Evolutionary conservation across 208 protist species (phyloP), one percentile per base, ranked within the genome.

Genomic region (Acanthamoeba quina): DNA sequence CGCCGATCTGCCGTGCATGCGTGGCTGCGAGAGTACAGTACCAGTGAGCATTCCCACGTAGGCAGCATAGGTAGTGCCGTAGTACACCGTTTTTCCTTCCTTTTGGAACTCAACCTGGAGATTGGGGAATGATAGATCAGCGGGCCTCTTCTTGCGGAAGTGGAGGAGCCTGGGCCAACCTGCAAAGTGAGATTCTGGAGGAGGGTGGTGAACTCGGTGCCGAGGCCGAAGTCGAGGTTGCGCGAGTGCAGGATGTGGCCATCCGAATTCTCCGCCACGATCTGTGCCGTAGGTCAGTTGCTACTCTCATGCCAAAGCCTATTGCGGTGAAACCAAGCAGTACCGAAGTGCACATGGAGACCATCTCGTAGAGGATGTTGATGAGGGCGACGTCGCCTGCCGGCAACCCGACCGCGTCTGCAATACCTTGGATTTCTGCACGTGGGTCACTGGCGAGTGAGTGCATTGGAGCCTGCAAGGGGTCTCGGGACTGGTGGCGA

Each of bases 321-420:
- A 64, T 47, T 64, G 58, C 21, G 58, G 15, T 64, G 58, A n/a
- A 64, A 3, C 7, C 4, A 1, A 34, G 7, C 31, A 41, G 9
- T 82, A 82, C 58, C 56, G 82, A 90, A 26, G 82, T 90, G 5
- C 82, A 90, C 49, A 90, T 70, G 82, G 82, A 90, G 11, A 90
- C 82, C 82, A 90, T 62, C 49, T 90, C 82, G 58, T 90, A 90
- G 7, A 90, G 49, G n/a, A 90, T 1, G 37, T 90, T 90, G 56
- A 90, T 66, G 31, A 90, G 49, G 41, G 58, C 82, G 82, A 90
- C 68, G 58, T 90, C 82, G 3, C 82, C 82, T 9, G 82, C 58
- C 11, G 82, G 82, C 21, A 90, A 47, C 2, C 82, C 82, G 3
- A 90, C 56, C 19, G n/a, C 82, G 21, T 66, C 56, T n/a, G 82